phyloP scores from a whole-genome alignment of 495 filamentous ascomycete species.

The Bathelium albidoporum region DNA sequence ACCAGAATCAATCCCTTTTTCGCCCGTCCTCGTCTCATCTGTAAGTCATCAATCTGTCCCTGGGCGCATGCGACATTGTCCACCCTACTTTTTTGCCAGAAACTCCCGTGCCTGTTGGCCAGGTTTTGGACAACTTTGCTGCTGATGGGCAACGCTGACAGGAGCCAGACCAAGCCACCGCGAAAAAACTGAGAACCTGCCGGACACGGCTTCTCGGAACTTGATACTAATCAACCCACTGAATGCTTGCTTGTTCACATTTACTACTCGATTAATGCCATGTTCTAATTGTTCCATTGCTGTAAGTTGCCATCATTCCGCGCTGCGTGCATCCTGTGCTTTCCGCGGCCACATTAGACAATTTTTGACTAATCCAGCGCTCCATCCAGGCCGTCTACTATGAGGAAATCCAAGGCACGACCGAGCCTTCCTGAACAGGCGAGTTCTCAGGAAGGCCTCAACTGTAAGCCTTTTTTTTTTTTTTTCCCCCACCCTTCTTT shows the following conservation, averaged over 20 bases:
- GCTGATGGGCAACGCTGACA: background rate
- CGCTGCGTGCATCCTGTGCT: background rate
- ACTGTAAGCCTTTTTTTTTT: slow-evolving; percentile 3
- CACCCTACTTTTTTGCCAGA: background rate
- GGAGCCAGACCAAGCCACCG: background rate
- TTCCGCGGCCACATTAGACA: background rate
- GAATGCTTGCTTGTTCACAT: background rate
- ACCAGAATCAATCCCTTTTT: background rate
- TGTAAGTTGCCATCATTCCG: background rate
- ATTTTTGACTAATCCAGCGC: background rate
- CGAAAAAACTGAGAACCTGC: background rate
- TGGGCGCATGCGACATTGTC: background rate
- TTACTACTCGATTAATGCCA: background rate
- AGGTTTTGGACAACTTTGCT: background rate
- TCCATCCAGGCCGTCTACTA: background rate
- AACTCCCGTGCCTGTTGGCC: background rate
- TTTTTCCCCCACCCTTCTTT: background rate
- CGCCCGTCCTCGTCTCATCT: background rate
- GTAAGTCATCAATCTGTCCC: slow-evolving; percentile 1
- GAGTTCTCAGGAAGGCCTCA: background rate
- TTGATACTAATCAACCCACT: background rate
- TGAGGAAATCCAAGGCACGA: background rate
- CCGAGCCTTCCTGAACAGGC: slow-evolving; percentile 1
- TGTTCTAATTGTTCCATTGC: background rate
- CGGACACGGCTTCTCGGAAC: background rate